Evolutionary conservation across 768 basidiomycete genomes (phyloP).

Genomic region (Dacryopinax spathularia): DNA sequence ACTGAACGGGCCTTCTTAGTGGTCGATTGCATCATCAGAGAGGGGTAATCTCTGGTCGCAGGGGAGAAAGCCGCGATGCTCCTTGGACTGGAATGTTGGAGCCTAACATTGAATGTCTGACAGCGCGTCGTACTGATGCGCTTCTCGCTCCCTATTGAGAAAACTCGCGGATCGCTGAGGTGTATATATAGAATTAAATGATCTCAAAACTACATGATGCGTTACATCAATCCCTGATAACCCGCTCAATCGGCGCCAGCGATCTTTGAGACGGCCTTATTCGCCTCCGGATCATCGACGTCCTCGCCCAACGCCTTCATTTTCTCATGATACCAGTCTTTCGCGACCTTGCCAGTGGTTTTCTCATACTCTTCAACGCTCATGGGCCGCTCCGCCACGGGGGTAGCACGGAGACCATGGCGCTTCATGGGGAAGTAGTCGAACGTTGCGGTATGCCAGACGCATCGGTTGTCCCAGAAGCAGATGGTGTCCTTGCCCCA

Average conservation of each 20-base stretch:
- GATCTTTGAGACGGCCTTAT: neutral
- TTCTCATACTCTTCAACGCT: slow-evolving; percentile 24
- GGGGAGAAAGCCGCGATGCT: no score
- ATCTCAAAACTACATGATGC: neutral
- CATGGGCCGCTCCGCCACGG: slow-evolving; percentile 23
- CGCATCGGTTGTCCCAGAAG: slow-evolving; percentile 26
- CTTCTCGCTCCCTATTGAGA: no score
- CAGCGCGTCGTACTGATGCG: no score
- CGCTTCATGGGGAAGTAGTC: slow-evolving; percentile 29
- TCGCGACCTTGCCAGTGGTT: slow-evolving; percentile 17
- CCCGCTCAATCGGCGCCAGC: neutral
- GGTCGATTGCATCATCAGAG: no score
- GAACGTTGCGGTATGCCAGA: slow-evolving; percentile 25
- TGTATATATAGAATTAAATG: no score
- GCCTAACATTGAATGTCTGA: no score
- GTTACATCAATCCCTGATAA: neutral
- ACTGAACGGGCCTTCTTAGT: no score
- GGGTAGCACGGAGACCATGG: slow-evolving; percentile 24
- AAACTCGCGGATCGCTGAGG: no score
- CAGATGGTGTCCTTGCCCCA: slow-evolving; percentile 23
- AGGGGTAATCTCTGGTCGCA: no score
- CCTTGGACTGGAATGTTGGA: no score
- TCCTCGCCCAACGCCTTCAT: slow-evolving; percentile 20
- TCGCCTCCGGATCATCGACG: neutral
- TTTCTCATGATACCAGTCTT: slow-evolving; percentile 22